phyloP scores from a whole-genome alignment of 1,284 basidiomycete genomes.

The Malassezia dermatis region DNA sequence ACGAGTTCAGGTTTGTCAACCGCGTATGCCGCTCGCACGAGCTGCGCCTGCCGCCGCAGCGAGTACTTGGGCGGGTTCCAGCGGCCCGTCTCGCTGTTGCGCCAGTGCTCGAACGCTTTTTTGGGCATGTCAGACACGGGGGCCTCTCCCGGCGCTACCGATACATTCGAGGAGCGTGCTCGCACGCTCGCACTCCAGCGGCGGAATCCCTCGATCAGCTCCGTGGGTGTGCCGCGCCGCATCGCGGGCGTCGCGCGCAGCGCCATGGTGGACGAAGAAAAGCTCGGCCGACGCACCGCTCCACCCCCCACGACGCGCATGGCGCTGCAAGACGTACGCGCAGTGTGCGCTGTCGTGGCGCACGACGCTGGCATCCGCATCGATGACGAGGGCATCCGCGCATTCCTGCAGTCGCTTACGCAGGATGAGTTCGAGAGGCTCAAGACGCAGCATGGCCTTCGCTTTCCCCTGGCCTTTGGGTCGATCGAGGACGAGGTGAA shows the following conservation, averaged over 20 bases:
- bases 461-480: slow-evolving; percentile 33
- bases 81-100: slow-evolving; percentile 17
- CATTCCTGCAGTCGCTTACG: slow-evolving; percentile 21
- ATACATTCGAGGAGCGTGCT: slow-evolving; percentile 3
- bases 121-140: slow-evolving; percentile 1
- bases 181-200: slow-evolving; percentile 4
- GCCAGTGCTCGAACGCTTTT: slow-evolving; percentile 15
- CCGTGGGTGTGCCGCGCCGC: slow-evolving; percentile 7
- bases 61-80: slow-evolving; percentile 28
- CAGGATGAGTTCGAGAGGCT: slow-evolving; percentile 14
- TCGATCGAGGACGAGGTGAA: slow-evolving; percentile 29
- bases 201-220: slow-evolving; percentile 3
- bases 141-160: not conserved
- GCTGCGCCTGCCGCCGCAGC: slow-evolving; percentile 26
- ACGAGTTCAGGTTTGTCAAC: slow-evolving; percentile 15
- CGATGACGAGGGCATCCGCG: slow-evolving; percentile 18
- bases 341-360: slow-evolving; percentile 8
- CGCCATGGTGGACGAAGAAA: slow-evolving; percentile 13
- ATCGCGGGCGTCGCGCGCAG: slow-evolving; percentile 3
- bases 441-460: slow-evolving; percentile 27
- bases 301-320: not conserved
- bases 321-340: slow-evolving; percentile 15
- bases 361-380: slow-evolving; percentile 5
- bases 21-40: slow-evolving; percentile 20
- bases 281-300: not conserved